Percentiles rank a stretch among this genome's conserved stretches.
Conservation (phyloP, 768 basidiomycete species). For the Cystofilobasidium capitatum region DNA sequence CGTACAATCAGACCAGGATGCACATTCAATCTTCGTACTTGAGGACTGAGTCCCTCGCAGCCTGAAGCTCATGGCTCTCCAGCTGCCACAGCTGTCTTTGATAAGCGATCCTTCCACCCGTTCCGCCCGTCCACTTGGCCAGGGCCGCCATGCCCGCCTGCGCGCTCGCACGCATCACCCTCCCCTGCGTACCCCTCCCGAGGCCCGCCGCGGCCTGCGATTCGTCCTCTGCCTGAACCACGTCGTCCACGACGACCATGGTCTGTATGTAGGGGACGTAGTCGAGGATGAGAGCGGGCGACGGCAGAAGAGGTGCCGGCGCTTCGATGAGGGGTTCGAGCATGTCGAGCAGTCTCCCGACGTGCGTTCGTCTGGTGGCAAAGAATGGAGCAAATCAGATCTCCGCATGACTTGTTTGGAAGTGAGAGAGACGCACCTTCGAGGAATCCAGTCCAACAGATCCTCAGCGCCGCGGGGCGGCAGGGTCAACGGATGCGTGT, state of each 20-base stretch:
- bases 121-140: background rate
- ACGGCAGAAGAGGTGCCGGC: slow-evolving; percentile 44
- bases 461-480: slow-evolving; percentile 13
- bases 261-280: background rate
- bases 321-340: slow-evolving; percentile 47
- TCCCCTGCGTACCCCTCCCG: slow-evolving; percentile 4
- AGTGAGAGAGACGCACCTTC: background rate
- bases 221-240: background rate
- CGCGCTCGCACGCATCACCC: background rate
- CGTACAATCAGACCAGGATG: background rate
- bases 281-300: slow-evolving; percentile 45
- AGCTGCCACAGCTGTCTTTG: background rate
- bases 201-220: background rate
- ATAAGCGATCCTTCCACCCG: background rate
- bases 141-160: background rate
- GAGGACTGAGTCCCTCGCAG: background rate
- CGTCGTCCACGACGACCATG: background rate
- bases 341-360: slow-evolving; percentile 44
- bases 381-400: slow-evolving; percentile 32
- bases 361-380: slow-evolving; percentile 46
- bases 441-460: background rate
- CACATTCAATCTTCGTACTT: background rate
- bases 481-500: background rate
- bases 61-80: background rate
- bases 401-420: background rate